Conservation (phyloP, 139 green algal species). For the Auxenochlorella pyrenoidosa region DNA sequence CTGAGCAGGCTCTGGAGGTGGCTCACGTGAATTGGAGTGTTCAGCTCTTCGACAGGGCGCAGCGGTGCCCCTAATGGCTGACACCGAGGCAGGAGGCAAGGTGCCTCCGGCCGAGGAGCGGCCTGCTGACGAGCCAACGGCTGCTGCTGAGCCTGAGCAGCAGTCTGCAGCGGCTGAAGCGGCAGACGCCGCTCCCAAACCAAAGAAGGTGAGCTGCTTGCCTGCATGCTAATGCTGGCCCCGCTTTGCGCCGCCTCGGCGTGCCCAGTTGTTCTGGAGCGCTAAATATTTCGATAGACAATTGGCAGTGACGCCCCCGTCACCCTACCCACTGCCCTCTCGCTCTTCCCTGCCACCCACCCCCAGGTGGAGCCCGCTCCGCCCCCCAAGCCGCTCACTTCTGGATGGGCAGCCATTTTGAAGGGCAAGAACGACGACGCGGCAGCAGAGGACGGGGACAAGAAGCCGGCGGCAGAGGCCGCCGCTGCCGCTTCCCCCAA, state of each 20-base stretch:
- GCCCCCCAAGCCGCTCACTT: constrained; percentile 24
- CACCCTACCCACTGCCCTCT: background rate
- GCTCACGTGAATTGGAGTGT: too few relatives aligned
- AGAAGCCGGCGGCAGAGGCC: background rate
- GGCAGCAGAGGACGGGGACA: background rate
- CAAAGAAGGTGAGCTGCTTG: constrained; percentile 13
- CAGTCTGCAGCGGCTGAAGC: background rate
- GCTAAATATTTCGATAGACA: background rate
- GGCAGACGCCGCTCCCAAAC: background rate
- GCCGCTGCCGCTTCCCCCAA: background rate
- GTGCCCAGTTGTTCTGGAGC: background rate
- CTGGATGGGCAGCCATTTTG: constrained; percentile 39
- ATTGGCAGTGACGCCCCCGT: background rate
- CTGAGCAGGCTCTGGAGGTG: too few relatives aligned
- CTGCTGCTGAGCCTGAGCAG: background rate
- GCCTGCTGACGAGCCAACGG: background rate
- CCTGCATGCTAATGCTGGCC: constrained; percentile 6
- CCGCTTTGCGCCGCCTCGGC: background rate
- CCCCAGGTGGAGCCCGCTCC: constrained; percentile 10
- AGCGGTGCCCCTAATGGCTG: background rate
- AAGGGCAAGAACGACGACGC: constrained; percentile 26
- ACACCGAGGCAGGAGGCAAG: background rate
- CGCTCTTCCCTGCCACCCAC: background rate
- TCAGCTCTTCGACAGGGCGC: too few relatives aligned
- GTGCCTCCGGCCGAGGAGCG: background rate